Evolutionary conservation across 1,284 basidiomycete species (phyloP), one percentile per base, ranked within the genome.

Genomic region (Ganoderma resinaceum): DNA sequence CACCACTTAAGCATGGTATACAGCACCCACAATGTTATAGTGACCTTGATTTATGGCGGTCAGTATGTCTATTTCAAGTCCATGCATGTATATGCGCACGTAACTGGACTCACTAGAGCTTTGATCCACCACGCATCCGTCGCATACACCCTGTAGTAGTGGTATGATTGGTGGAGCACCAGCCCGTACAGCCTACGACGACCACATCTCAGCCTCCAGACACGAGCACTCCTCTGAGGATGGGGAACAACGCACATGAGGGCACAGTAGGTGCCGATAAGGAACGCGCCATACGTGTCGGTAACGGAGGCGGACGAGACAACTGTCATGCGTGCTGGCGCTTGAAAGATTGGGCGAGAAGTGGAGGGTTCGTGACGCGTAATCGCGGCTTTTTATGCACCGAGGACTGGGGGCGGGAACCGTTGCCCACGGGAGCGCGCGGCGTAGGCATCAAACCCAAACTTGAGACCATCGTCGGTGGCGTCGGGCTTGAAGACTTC

Each of bases 61-160:
- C n/a, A 46, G 11, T 23, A 3, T 2, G n/a, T 46, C 5, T 7
- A 46, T 9, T n/a, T n/a, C 43, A 9, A 6, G n/a, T 46, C 20
- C 3, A 46, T 7, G 7, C 8, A 9, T 46, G 43, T 2, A 9
- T 20, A 23, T 11, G n/a, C 8, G 2, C 43, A 9, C n/a, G n/a
- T n/a, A 46, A 2, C 5, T 8, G 23, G 23, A 23, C 60, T 61
- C 40, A 61, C 60, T 29, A 42, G n/a, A 1, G 29, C n/a, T 29
- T 61, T 61, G 14, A 43, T 23, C 37, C 37, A 42, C 1, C n/a
- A 14, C 16, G 38, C 35, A 23, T 61, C 60, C n/a, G 37, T 16
- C n/a, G 60, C n/a, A 43, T 33, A 61, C 29, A 43, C 38, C 26
- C 60, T 26, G 9, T 16, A 61, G 60, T 61, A 61, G 8, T 31